Evolutionary conservation across 352 stramenopile genomes (phyloP).

Genomic region (Blastocystis hominis): DNA sequence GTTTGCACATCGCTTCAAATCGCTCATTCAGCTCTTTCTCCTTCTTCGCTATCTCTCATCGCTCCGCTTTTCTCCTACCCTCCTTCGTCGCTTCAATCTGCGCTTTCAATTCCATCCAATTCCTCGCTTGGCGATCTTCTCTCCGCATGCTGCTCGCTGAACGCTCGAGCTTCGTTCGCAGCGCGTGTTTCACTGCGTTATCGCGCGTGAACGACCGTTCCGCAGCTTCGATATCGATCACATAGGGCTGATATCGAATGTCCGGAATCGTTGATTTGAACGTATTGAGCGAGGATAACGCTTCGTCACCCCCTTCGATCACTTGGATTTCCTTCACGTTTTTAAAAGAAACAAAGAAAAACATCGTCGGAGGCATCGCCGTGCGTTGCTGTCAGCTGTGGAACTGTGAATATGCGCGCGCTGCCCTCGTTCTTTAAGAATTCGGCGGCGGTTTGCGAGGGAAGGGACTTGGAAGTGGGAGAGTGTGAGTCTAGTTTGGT

Average conservation of each 20-base stretch:
- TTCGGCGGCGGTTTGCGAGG: neutral
- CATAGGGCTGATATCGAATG: neutral
- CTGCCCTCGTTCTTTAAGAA: neutral
- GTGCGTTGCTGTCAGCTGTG: conserved; percentile 7
- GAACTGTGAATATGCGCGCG: neutral
- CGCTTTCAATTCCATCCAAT: neutral
- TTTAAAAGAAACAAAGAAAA: neutral
- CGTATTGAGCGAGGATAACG: neutral
- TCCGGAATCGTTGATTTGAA: neutral
- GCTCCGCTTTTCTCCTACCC: neutral
- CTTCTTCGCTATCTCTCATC: conserved; percentile 20
- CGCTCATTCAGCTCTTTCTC: neutral
- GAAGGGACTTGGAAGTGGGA: neutral
- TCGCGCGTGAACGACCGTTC: neutral
- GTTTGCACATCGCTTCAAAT: neutral
- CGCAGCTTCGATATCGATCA: neutral
- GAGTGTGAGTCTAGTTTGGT: neutral
- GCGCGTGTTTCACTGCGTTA: neutral
- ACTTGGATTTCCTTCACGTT: neutral
- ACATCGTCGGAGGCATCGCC: conserved; percentile 22
- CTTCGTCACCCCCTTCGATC: neutral
- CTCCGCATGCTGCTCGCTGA: conserved; percentile 21
- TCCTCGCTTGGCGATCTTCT: neutral
- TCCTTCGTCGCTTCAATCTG: neutral
- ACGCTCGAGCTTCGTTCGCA: conserved; percentile 6